phyloP scores from a whole-genome alignment of 371 early-diverging fungal species.

The Mortierella sp. region DNA sequence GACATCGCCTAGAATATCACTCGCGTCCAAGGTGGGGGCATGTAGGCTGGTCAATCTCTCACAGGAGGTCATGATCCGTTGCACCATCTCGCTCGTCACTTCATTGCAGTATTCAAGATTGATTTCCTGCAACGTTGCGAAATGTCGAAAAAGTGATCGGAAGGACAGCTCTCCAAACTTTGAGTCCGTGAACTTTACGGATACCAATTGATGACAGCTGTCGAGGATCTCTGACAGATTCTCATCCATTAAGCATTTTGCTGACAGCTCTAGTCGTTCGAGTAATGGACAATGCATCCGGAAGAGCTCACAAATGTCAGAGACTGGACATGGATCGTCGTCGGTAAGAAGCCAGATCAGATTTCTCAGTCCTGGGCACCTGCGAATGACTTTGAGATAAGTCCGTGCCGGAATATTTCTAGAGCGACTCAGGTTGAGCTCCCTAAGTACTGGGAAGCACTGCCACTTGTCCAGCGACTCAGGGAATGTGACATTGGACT shows the following conservation, averaged over 20 bases:
- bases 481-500: too few relatives aligned
- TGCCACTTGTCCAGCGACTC: too few relatives aligned
- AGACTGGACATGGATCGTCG: neutral
- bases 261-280: conserved; percentile 3
- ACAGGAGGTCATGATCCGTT: too few relatives aligned
- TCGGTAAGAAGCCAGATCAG: conserved; percentile 7
- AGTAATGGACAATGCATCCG: conserved; percentile 4
- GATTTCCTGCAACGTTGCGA: too few relatives aligned
- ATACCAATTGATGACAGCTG: conserved; percentile 5
- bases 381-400: conserved; percentile 11
- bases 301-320: conserved; percentile 3
- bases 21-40: too few relatives aligned
- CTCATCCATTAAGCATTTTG: neutral
- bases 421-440: too few relatives aligned
- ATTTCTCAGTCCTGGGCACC: conserved; percentile 1
- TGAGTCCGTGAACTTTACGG: neutral
- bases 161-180: too few relatives aligned
- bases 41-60: too few relatives aligned
- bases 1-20: too few relatives aligned
- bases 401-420: neutral
- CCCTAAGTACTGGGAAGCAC: too few relatives aligned
- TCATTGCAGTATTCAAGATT: neutral
- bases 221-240: conserved; percentile 4
- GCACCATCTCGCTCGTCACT: neutral
- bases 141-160: too few relatives aligned